phyloP scores from a whole-genome alignment of 2,329 filamentous ascomycete species.

The Decorospora gaudefroyi region DNA sequence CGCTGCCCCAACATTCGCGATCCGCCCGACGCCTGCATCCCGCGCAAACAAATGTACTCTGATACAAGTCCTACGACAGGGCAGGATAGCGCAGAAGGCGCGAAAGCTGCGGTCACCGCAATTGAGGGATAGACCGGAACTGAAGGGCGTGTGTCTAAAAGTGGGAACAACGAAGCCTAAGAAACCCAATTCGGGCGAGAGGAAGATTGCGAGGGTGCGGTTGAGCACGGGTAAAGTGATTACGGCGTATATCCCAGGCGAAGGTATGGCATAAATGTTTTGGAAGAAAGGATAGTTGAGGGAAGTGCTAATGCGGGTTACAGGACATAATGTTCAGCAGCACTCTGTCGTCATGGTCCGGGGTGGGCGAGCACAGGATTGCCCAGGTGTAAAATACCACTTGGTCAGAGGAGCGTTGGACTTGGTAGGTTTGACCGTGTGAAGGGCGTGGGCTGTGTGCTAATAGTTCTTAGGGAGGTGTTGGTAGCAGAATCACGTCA shows the following conservation, averaged over 20 bases:
- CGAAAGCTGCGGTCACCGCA: constrained; percentile 89
- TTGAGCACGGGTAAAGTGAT: constrained; percentile 85
- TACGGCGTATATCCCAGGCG: constrained; percentile 93
- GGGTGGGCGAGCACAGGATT: constrained; percentile 92
- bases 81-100: constrained; percentile 75
- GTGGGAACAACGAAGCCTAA: constrained; percentile 94
- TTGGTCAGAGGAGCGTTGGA: constrained; percentile 89
- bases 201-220: constrained; percentile 91
- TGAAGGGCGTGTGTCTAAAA: constrained; percentile 95
- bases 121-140: constrained; percentile 72
- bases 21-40: constrained; percentile 49
- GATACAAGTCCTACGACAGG: constrained; percentile 65
- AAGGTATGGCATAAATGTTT: constrained; percentile 59
- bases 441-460: constrained; percentile 2
- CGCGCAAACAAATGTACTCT: constrained; percentile 52
- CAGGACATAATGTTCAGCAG: constrained; percentile 95
- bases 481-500: constrained; percentile 79
- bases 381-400: constrained; percentile 96
- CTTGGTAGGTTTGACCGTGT: constrained; percentile 66
- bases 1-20: constrained; percentile 23
- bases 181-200: constrained; percentile 97
- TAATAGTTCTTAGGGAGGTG: constrained; percentile 71
- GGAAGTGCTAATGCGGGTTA: constrained; percentile 10
- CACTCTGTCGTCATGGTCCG: constrained; percentile 97
- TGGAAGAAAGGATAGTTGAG: constrained; percentile 5